phyloP scores from a whole-genome alignment of 257 asterid genomes.

The Coffea canephora region DNA sequence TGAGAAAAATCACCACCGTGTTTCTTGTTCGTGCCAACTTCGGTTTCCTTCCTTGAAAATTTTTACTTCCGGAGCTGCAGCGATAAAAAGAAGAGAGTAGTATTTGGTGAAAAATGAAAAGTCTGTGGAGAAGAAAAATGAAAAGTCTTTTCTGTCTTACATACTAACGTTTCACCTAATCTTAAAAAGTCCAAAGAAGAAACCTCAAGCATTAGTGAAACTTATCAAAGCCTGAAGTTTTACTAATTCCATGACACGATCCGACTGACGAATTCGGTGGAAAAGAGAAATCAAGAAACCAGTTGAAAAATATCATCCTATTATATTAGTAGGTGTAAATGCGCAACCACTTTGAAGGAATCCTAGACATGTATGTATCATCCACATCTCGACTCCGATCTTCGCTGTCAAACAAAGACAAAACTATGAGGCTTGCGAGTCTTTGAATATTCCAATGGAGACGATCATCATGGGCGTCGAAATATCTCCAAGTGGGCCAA shows the following conservation, averaged over 20 bases:
- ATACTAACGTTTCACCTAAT: not conserved
- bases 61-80: no score
- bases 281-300: not conserved
- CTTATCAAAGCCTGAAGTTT: not conserved
- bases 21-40: no score
- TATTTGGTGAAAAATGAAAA: no score
- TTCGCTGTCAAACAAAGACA: not conserved
- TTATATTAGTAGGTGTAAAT: no score
- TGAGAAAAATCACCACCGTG: no score
- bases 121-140: no score
- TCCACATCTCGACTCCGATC: not conserved
- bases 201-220: not conserved
- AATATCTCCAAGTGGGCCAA: not conserved
- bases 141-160: no score
- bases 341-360: not conserved
- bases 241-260: not conserved
- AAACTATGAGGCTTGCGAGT: not conserved
- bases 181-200: not conserved
- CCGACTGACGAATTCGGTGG: not conserved
- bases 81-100: no score
- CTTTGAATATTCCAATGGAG: not conserved
- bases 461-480: no score
- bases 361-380: not conserved
- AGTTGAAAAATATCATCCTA: not conserved
- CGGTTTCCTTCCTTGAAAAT: no score